Evolutionary conservation across 2,329 filamentous ascomycete genomes (phyloP).

Genomic region (Venturia carpophila): DNA sequence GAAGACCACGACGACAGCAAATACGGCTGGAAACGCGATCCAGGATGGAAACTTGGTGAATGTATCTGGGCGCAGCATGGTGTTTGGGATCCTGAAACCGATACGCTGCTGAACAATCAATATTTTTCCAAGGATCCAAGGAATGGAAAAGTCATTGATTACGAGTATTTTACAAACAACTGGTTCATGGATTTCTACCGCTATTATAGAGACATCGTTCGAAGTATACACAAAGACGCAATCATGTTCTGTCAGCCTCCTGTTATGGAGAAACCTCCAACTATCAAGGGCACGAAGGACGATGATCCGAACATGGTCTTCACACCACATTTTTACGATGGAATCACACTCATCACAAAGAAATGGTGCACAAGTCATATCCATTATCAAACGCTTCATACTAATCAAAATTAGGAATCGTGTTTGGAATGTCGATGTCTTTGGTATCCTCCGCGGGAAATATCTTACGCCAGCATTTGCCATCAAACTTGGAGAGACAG

Average conservation of each 20-base stretch:
- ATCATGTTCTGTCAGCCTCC: constrained; percentile 89
- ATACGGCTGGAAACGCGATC: constrained; percentile 85
- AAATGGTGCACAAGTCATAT: constrained; percentile 59
- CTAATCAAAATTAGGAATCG: constrained; percentile 53
- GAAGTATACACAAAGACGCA: constrained; percentile 66
- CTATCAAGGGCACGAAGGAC: constrained; percentile 77
- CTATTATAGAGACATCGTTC: constrained; percentile 65
- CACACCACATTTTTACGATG: constrained; percentile 93
- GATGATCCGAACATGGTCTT: constrained; percentile 89
- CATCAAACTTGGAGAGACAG: constrained; percentile 84
- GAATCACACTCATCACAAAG: constrained; percentile 93
- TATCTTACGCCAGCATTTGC: constrained; percentile 87
- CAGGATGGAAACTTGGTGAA: constrained; percentile 84
- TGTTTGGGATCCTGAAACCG: constrained; percentile 77
- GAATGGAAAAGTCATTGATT: constrained; percentile 67
- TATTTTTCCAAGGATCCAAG: constrained; percentile 77
- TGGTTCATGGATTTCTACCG: constrained; percentile 87
- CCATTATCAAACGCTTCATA: neutral
- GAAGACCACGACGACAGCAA: constrained; percentile 73
- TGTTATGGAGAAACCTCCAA: constrained; percentile 82
- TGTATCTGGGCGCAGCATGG: constrained; percentile 97
- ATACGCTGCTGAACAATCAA: constrained; percentile 71
- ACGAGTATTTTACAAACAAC: constrained; percentile 79
- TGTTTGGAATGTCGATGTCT: constrained; percentile 92
- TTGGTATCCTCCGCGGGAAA: constrained; percentile 80